These are phyloP conservation scores for Byssoonygena ceratinophila DNA, from an alignment of 2,329 filamentous ascomycete genomes.

Conservation along the genomic window DNA sequence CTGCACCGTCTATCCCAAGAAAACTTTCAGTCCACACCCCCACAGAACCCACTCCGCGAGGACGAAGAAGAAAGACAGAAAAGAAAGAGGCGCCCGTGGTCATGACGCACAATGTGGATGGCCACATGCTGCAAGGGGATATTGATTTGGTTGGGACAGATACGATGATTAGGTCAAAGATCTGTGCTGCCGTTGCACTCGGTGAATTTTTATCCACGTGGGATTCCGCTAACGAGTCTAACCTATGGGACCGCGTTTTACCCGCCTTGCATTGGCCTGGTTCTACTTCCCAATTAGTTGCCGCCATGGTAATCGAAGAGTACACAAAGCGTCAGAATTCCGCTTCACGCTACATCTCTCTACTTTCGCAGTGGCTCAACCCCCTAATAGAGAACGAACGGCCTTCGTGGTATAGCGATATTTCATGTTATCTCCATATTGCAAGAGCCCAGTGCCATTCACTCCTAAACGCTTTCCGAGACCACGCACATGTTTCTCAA, in stretches of 20 bases:
- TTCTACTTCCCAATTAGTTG: constrained; percentile 75
- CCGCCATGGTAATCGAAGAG: constrained; percentile 77
- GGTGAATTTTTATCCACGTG: constrained; percentile 71
- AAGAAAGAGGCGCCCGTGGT: constrained; percentile 61
- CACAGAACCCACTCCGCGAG: constrained; percentile 44
- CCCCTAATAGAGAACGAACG: constrained; percentile 71
- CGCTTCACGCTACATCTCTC: constrained; percentile 25
- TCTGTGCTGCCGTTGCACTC: constrained; percentile 77
- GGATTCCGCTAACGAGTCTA: constrained; percentile 44
- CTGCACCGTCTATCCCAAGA: constrained; percentile 27
- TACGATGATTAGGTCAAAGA: constrained; percentile 74
- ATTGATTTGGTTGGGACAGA: constrained; percentile 89
- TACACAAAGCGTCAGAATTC: constrained; percentile 53
- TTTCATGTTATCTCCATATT: constrained; percentile 80
- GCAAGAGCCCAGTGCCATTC: constrained; percentile 86
- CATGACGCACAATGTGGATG: constrained; percentile 88
- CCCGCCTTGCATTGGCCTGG: constrained; percentile 60
- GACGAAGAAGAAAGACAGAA: constrained; percentile 73
- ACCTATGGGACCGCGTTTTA: constrained; percentile 56
- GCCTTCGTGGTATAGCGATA: constrained; percentile 73
- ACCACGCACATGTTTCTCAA: constrained; percentile 70
- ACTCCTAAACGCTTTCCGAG: constrained; percentile 79
- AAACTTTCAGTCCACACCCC: constrained; percentile 34
- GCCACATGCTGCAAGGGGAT: constrained; percentile 95
- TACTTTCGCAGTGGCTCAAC: constrained; percentile 51